A percentile compares a stretch with the other conserved stretches of the same genome.
Conservation (phyloP, 495 filamentous ascomycete species). For the Penicillium egyptiacum region DNA sequence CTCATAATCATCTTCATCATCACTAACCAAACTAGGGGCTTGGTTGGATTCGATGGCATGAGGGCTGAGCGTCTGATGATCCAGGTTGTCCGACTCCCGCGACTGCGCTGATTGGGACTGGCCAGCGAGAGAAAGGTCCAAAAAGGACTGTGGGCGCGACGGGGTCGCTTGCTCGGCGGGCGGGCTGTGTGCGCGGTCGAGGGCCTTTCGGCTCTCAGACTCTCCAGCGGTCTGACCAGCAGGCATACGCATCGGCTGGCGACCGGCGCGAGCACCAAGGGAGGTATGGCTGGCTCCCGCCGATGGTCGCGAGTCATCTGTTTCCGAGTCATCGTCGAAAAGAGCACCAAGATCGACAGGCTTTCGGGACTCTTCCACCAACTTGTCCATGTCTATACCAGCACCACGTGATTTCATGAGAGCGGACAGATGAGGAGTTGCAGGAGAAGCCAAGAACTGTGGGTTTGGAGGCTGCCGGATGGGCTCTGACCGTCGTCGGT, state of each 20-base stretch:
- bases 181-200: conserved; percentile 36
- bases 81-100: conserved; percentile 51
- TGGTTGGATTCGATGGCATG: conserved; percentile 75
- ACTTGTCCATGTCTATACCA: conserved; percentile 59
- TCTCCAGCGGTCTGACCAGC: conserved; percentile 53
- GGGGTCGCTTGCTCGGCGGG: conserved; percentile 34
- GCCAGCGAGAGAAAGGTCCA: conserved; percentile 36
- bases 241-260: conserved; percentile 57
- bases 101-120: conserved; percentile 32
- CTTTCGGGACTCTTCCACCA: conserved; percentile 36
- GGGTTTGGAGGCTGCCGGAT: conserved; percentile 22
- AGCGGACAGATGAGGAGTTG: conserved; percentile 74
- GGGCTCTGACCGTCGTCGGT: conserved; percentile 10
- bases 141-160: conserved; percentile 34
- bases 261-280: conserved; percentile 27
- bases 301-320: conserved; percentile 48
- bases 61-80: conserved; percentile 68
- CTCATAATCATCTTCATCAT: conserved; percentile 75
- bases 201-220: conserved; percentile 57
- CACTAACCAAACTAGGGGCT: conserved; percentile 83
- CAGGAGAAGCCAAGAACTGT: conserved; percentile 53
- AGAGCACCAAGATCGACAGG: conserved; percentile 37
- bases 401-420: conserved; percentile 66
- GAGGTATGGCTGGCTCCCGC: conserved; percentile 42
- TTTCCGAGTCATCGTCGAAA: conserved; percentile 56